Percentiles rank a stretch among this genome's conserved stretches.
phyloP scores from a whole-genome alignment of 495 filamentous ascomycete species.

The Pseudoneurospora amorphoporcata region DNA sequence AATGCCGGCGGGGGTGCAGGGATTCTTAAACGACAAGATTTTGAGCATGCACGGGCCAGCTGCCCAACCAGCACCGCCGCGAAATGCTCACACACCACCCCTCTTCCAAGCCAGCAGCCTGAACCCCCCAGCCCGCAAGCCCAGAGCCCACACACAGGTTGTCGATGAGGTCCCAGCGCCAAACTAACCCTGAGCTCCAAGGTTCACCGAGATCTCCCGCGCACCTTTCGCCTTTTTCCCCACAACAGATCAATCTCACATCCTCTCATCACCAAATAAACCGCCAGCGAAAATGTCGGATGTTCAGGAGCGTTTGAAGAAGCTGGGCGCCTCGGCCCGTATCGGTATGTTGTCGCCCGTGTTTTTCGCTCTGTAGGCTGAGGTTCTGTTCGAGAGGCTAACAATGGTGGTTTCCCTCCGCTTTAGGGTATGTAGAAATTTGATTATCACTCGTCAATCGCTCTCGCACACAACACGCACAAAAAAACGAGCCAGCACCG shows the following conservation, averaged over 20 bases:
- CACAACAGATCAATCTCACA: conserved; percentile 6
- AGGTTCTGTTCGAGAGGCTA: conserved; percentile 4
- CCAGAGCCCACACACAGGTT: not conserved
- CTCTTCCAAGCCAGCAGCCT: not conserved
- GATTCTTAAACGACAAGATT: not conserved
- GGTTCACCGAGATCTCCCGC: conserved; percentile 14
- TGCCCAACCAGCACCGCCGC: not conserved
- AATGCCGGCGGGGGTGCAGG: not conserved
- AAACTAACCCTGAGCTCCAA: not conserved
- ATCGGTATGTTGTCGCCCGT: conserved; percentile 53
- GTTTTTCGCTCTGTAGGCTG: not conserved
- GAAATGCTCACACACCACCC: not conserved
- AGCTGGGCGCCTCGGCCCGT: conserved; percentile 65
- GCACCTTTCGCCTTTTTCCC: conserved; percentile 7
- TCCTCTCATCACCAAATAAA: conserved; percentile 5
- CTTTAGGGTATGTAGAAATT: conserved; percentile 4
- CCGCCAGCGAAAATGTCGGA: conserved; percentile 49
- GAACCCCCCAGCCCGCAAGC: not conserved
- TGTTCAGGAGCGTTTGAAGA: conserved; percentile 58
- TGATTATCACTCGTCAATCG: not conserved
- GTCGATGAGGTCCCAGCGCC: not conserved
- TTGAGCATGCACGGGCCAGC: not conserved
- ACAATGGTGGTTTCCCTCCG: not conserved
- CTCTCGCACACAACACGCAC: not conserved
- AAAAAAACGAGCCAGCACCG: not conserved